phyloP scores from a whole-genome alignment of 2,329 filamentous ascomycete species.

The Monosporascus sp. region DNA sequence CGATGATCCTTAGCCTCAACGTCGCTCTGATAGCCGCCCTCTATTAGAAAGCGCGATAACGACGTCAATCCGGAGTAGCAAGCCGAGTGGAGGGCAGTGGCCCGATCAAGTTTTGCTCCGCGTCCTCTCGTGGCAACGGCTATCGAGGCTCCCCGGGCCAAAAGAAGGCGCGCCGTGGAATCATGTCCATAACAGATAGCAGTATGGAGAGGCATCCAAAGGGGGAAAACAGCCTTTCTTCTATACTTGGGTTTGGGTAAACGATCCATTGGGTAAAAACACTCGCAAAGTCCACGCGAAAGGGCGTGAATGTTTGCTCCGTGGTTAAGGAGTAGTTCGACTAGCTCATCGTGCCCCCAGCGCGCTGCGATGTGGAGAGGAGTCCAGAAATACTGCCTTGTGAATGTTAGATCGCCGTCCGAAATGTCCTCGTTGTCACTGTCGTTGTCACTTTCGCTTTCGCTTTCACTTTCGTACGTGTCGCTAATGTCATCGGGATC shows the following conservation, averaged over 20 bases:
- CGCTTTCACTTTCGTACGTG: background rate
- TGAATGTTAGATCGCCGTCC: background rate
- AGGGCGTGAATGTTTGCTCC: conserved; percentile 14
- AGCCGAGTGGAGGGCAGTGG: conserved; percentile 18
- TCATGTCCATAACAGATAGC: conserved; percentile 16
- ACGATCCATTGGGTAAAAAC: conserved; percentile 1
- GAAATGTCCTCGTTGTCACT: background rate
- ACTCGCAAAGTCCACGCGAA: conserved; percentile 14
- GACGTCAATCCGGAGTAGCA: conserved; percentile 5
- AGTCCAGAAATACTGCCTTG: conserved; percentile 11
- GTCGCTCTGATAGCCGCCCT: conserved; percentile 12
- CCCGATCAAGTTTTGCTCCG: background rate
- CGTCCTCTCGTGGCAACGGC: conserved; percentile 5
- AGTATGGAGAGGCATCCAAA: conserved; percentile 17
- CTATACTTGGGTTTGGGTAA: no score
- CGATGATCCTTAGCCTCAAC: conserved; percentile 9
- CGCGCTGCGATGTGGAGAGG: conserved; percentile 16
- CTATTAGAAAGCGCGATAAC: conserved; percentile 7
- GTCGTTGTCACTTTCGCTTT: background rate
- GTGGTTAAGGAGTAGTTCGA: conserved; percentile 14
- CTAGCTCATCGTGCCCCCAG: conserved; percentile 12
- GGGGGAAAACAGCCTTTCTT: background rate
- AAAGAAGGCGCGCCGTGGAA: conserved; percentile 11
- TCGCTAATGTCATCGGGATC: background rate
- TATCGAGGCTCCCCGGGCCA: conserved; percentile 15